Percentiles rank a stretch among this genome's conserved stretches.
Evolutionary conservation across 169 alveolate genomes (phyloP).

Genomic region (Neospora caninum): DNA sequence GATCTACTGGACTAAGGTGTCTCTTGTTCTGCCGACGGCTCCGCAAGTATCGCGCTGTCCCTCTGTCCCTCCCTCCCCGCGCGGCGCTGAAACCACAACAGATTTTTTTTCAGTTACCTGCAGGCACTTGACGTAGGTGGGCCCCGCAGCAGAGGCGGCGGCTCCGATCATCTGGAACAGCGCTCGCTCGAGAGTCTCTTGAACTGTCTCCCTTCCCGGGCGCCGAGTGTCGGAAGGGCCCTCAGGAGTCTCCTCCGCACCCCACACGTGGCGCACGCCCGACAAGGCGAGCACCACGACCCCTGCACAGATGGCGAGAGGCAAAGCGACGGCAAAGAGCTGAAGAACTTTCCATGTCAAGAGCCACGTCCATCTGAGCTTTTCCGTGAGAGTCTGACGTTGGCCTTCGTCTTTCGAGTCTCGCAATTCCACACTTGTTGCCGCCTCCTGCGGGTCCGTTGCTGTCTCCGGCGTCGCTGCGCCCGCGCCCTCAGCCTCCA

Average conservation of each 20-base stretch:
- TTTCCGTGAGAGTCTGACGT: neutral
- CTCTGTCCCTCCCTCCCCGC: too few species aligned
- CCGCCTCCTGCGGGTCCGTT: neutral
- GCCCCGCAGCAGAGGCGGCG: neutral
- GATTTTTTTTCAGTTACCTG: neutral
- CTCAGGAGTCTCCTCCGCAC: neutral
- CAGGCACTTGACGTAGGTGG: conserved; percentile 14
- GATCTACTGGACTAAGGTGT: too few species aligned
- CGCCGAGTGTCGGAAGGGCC: neutral
- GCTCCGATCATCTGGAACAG: neutral
- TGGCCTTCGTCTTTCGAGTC: neutral
- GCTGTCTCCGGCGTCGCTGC: too few species aligned
- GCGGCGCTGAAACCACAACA: neutral
- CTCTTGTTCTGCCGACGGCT: too few species aligned
- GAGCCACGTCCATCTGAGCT: neutral
- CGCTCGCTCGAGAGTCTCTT: neutral
- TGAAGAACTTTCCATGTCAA: neutral
- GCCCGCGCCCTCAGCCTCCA: too few species aligned
- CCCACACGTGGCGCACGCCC: neutral
- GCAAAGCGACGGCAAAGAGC: neutral
- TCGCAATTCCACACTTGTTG: too few species aligned
- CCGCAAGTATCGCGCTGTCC: too few species aligned
- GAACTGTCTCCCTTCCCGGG: neutral
- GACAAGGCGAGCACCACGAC: neutral
- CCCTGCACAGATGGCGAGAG: neutral